Evolutionary conservation across 2,329 filamentous ascomycete species (phyloP).

Genomic region (Paracoccidioides brasiliensis): DNA sequence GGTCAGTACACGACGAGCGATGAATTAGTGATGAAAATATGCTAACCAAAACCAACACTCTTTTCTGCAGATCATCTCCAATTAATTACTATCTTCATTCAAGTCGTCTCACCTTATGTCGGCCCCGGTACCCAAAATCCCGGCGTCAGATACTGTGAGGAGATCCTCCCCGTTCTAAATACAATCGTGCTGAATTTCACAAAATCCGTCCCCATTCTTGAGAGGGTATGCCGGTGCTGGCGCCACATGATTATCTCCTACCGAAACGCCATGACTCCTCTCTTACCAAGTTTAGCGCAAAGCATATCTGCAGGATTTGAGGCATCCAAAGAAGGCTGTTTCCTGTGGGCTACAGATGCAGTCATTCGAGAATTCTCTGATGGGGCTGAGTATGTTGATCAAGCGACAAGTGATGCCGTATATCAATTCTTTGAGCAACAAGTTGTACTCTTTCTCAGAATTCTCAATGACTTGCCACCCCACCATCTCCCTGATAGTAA

Average conservation of each 20-base stretch:
- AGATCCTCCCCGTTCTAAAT: slow-evolving; percentile 77
- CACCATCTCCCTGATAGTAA: slow-evolving; percentile 59
- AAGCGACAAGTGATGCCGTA: slow-evolving; percentile 70
- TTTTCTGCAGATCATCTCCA: slow-evolving; percentile 61
- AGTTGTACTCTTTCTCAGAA: slow-evolving; percentile 74
- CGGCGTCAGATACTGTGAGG: slow-evolving; percentile 89
- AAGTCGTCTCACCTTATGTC: slow-evolving; percentile 62
- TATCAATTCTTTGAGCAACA: slow-evolving; percentile 94
- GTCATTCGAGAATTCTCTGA: slow-evolving; percentile 93
- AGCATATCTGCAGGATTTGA: slow-evolving; percentile 79
- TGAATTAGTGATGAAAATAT: background rate
- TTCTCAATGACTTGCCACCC: slow-evolving; percentile 70
- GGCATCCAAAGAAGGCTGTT: slow-evolving; percentile 80
- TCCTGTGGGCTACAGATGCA: slow-evolving; percentile 94
- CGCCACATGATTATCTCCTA: slow-evolving; percentile 95
- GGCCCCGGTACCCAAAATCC: slow-evolving; percentile 64
- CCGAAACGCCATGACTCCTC: slow-evolving; percentile 70
- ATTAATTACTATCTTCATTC: slow-evolving; percentile 80
- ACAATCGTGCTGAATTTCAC: slow-evolving; percentile 82
- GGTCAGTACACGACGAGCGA: slow-evolving; percentile 37
- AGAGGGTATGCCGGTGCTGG: slow-evolving; percentile 91
- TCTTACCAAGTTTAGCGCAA: slow-evolving; percentile 74
- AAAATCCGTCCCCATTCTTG: slow-evolving; percentile 73
- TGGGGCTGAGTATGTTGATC: slow-evolving; percentile 70
- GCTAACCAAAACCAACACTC: slow-evolving; percentile 1